Evolutionary conservation across 495 filamentous ascomycete species (phyloP), one percentile per base, ranked within the genome.

Genomic region (Penicillium verhagenii): DNA sequence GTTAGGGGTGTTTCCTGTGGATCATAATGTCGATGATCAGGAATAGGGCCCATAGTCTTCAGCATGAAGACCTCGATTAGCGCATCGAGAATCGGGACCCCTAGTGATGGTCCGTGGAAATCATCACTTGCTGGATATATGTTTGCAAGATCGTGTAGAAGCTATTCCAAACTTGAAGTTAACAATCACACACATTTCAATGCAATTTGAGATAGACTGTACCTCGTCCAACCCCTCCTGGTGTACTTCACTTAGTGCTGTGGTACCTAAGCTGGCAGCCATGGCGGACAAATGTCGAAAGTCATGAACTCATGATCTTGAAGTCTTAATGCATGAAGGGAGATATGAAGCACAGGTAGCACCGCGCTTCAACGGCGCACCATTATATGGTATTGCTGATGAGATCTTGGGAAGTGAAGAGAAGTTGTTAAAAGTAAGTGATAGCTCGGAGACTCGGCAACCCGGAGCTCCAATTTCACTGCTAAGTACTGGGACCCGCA

Each of bases 191-290:
- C 19, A 16, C 25, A 52, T n/a, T n/a, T n/a, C n/a, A 31, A 21
- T 31, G 4, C 13, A 47, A 40, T 29, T 28, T 4, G 33, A 13
- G 13, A 31, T 23, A 38, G 1, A 6, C 59, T 82, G 39, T 74
- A 90, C 88, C 79, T 87, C 79, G 64, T 85, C 79, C 48, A 93
- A 71, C 47, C 76, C 72, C 53, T 80, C 81, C 66, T 84, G 82
- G 56, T 84, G 78, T 44, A 90, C 77, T 61, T 90, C 86, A 20
- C 62, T 69, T 35, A 95, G 71, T 63, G 93, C 64, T 52, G 79
- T 79, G 51, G 77, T 79, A 26, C 91, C 91, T 20, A 77, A 68
- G 52, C 59, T 67, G 31, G 71, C 70, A 48, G 72, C 71, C 72
- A 77, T 75, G 16, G 39, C 28, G 14, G 26, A 44, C 46, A 47